Percentiles rank a stretch among this genome's conserved stretches.
Conservation (phyloP, 1,284 basidiomycete genomes). For the Grifola frondosa region DNA sequence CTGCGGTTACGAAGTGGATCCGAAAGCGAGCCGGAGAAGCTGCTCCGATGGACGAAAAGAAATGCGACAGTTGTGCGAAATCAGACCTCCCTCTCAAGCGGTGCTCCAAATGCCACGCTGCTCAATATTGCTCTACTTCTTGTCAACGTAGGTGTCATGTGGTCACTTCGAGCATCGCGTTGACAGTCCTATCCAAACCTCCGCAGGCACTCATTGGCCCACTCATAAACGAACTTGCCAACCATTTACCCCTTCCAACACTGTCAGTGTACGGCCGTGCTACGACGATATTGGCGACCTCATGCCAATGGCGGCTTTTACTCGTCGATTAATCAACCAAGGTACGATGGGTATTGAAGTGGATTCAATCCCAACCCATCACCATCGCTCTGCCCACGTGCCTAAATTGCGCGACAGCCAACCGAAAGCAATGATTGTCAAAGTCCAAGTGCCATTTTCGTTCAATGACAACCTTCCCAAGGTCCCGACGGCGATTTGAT, state of each 20-base stretch:
- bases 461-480: too few relatives aligned
- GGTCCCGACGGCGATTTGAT: slow-evolving; percentile 33
- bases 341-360: too few relatives aligned
- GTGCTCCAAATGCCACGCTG: slow-evolving; percentile 44
- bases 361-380: slow-evolving; percentile 22
- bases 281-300: slow-evolving; percentile 33
- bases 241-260: slow-evolving; percentile 41
- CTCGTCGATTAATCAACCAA: slow-evolving; percentile 31
- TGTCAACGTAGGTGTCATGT: slow-evolving; percentile 60
- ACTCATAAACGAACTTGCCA: slow-evolving; percentile 47
- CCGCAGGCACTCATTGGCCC: slow-evolving; percentile 45
- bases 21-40: slow-evolving; percentile 43
- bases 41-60: slow-evolving; percentile 40
- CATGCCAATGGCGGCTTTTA: slow-evolving; percentile 35
- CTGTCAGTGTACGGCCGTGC: slow-evolving; percentile 45
- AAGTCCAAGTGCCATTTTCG: slow-evolving; percentile 46
- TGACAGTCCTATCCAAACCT: background rate
- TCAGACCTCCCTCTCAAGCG: slow-evolving; percentile 35
- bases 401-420: slow-evolving; percentile 21
- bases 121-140: slow-evolving; percentile 49
- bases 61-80: slow-evolving; percentile 40
- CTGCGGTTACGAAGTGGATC: slow-evolving; percentile 48
- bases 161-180: too few relatives aligned
- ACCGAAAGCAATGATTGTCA: slow-evolving; percentile 49
- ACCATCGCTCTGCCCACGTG: slow-evolving; percentile 26